A percentile compares a stretch with the other conserved stretches of the same genome.
phyloP scores from a whole-genome alignment of 495 filamentous ascomycete genomes.

The Pseudomonodictys pantanalensis region DNA sequence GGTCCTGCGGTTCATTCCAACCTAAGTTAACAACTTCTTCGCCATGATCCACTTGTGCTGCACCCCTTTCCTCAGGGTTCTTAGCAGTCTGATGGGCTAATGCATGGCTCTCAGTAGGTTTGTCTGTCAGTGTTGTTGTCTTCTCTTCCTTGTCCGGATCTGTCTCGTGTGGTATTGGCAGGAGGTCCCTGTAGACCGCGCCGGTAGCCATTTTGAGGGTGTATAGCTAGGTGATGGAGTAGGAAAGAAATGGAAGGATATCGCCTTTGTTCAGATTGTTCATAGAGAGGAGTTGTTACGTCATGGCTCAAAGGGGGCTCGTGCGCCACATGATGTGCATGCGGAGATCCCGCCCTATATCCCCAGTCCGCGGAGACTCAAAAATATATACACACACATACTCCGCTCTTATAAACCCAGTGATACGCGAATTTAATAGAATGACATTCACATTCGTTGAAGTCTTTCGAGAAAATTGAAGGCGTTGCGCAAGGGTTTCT shows the following conservation, averaged over 20 bases:
- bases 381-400: no score
- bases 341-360: no score
- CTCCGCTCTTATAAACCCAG: no score
- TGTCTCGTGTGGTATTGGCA: constrained; percentile 36
- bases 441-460: no score
- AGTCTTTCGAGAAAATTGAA: no score
- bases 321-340: no score
- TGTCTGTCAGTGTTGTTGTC: constrained; percentile 27
- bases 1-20: constrained; percentile 62
- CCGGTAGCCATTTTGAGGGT: constrained; percentile 27
- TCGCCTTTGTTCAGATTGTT: no score
- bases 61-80: constrained; percentile 44
- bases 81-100: constrained; percentile 34
- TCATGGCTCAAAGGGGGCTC: no score
- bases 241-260: not conserved
- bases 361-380: no score
- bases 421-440: no score
- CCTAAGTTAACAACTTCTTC: constrained; percentile 65
- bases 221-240: not conserved
- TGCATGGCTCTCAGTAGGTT: constrained; percentile 41
- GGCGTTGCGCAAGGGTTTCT: no score
- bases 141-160: constrained; percentile 30
- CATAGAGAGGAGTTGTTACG: no score
- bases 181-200: constrained; percentile 39
- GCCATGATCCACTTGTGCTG: constrained; percentile 47